Conservation (phyloP, 495 filamentous ascomycete genomes). For the Hyaloscypha variabilis region DNA sequence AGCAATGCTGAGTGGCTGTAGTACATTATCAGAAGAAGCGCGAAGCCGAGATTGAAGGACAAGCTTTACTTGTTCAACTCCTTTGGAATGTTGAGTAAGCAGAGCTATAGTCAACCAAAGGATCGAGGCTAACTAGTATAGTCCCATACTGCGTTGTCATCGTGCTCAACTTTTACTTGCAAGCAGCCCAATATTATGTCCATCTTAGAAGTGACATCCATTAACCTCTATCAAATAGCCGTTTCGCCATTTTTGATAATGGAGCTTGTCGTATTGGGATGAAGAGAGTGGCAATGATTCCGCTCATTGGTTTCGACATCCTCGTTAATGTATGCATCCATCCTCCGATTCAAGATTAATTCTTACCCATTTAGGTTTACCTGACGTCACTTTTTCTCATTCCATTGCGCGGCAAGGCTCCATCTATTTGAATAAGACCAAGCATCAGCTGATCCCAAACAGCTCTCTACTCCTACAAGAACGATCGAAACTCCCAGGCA, state of each 20-base stretch:
- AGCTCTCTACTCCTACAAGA: slow-evolving; percentile 35
- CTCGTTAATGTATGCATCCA: slow-evolving; percentile 46
- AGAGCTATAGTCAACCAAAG: neutral
- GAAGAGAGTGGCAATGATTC: slow-evolving; percentile 49
- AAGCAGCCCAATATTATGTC: slow-evolving; percentile 33
- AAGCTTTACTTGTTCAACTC: slow-evolving; percentile 54
- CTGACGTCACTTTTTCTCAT: slow-evolving; percentile 52
- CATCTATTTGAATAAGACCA: neutral
- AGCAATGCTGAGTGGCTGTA: slow-evolving; percentile 26
- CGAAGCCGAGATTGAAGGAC: slow-evolving; percentile 45
- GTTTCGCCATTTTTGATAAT: slow-evolving; percentile 46
- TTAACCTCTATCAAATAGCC: slow-evolving; percentile 32
- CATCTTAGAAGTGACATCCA: neutral
- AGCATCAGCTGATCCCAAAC: slow-evolving; percentile 20
- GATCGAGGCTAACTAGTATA: slow-evolving; percentile 18
- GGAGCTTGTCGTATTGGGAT: slow-evolving; percentile 56
- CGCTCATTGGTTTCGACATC: slow-evolving; percentile 51
- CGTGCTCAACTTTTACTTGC: slow-evolving; percentile 53
- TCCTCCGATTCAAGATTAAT: neutral
- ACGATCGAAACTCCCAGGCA: slow-evolving; percentile 30
- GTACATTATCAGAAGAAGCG: slow-evolving; percentile 49
- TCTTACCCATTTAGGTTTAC: slow-evolving; percentile 42
- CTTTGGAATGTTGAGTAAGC: slow-evolving; percentile 52
- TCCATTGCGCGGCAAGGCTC: slow-evolving; percentile 45
- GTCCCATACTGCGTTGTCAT: slow-evolving; percentile 49